Percentiles rank a stretch among this genome's conserved stretches.
These are phyloP conservation scores for Sutorius australiensis DNA, from an alignment of 768 basidiomycete genomes.

Conservation along the genomic window DNA sequence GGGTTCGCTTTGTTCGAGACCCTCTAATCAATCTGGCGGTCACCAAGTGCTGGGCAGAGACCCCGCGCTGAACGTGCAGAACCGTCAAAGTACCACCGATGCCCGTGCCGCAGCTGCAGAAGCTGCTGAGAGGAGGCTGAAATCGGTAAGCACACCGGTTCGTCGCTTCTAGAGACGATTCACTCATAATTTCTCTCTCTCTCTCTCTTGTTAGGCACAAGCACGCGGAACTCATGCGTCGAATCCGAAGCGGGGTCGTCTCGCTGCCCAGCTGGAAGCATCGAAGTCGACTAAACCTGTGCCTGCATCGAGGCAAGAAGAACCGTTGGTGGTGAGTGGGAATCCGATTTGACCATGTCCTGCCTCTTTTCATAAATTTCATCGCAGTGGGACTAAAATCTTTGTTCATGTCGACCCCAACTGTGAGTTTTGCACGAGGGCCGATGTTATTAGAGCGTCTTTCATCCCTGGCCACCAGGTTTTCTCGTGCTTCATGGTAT, in stretches of 20 bases:
- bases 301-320: constrained; percentile 39
- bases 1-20: constrained; percentile 60
- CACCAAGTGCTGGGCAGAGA: constrained; percentile 49
- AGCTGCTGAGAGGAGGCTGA: constrained; percentile 57
- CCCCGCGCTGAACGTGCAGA: constrained; percentile 21
- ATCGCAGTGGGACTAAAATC: constrained; percentile 41
- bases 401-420: constrained; percentile 19
- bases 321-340: constrained; percentile 42
- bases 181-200: too few species aligned
- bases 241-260: constrained; percentile 45
- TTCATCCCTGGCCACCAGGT: constrained; percentile 31
- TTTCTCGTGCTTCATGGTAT: constrained; percentile 32
- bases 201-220: constrained; percentile 32
- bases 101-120: constrained; percentile 55
- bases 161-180: constrained; percentile 20
- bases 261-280: constrained; percentile 41
- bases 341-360: constrained; percentile 14
- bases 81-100: constrained; percentile 34
- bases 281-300: constrained; percentile 34
- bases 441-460: constrained; percentile 12
- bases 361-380: constrained; percentile 29
- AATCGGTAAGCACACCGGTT: constrained; percentile 43
- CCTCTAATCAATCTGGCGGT: constrained; percentile 37
- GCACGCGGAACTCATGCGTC: constrained; percentile 40
- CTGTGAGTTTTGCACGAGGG: constrained; percentile 24